Base-by-base conservation (phyloP, 164 flowering plant species). In the Cinnamomum micranthum region DNA sequence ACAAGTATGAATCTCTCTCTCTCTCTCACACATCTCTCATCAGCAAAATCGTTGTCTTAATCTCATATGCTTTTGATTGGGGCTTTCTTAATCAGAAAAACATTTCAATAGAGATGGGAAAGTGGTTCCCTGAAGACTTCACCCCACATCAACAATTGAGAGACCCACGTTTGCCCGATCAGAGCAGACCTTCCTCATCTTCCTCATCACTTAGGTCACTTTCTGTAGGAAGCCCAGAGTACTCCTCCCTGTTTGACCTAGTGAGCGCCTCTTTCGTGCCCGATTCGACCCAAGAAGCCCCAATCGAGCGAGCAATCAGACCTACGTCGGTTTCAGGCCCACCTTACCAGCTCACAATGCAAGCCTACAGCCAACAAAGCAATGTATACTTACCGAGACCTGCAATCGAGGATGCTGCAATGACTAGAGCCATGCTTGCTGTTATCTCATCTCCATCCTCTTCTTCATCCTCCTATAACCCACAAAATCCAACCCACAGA, bases 361-460 rank as follows among this genome's bases (percentile, higher is more conserved):
- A 85, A 55, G 59, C 82, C n/a, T 67, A 73, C 25, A 50, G 58
- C 14, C 74, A 31, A 41, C 35, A 64, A 2, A 60, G 74, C 5
- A 78, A 62, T 69, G 41, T 73, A 47, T 79, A 67, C 35, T 76
- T 85, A 75, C 86, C 83, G 22, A 74, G 31, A 22, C 65, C 74
- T 11, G 84, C 82, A 33, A 78, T 71, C 6, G 87, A 83, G 24
- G 84, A 91, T 50, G 89, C 82, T 0, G 87, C 81, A 22, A 82
- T 92, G 79, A 81, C 91, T 10, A 83, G 77, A 77, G 93, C 97
- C 50, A 81, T 91, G 50, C 82, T 92, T 2, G 88, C 91, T 0
- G 89, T 91, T 41, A 70, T 92, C 9, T 86, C 94, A 35, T 85
- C 92, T 14, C 70, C 88, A 17, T 65, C 88, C 52, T 82, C 91